phyloP scores from a whole-genome alignment of 2,329 filamentous ascomycete species.

The Paracoccidioides lutzii region DNA sequence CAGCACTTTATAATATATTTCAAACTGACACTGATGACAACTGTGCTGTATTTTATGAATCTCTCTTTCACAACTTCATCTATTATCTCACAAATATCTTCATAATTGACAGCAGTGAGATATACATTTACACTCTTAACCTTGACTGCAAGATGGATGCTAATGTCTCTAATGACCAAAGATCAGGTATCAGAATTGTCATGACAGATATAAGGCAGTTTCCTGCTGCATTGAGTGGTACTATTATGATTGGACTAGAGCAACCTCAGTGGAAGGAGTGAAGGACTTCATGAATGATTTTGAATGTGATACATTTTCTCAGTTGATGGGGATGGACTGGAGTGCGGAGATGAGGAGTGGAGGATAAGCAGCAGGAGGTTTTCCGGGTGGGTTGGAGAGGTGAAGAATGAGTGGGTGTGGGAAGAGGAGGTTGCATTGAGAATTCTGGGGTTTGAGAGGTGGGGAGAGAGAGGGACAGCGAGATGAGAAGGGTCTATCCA shows the following conservation, averaged over 20 bases:
- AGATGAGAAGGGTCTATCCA: no score
- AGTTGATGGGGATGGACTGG: slow-evolving; percentile 21
- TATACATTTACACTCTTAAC: slow-evolving; percentile 60
- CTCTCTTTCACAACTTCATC: slow-evolving; percentile 5
- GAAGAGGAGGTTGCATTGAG: slow-evolving; percentile 39
- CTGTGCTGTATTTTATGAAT: background rate
- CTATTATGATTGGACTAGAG: background rate
- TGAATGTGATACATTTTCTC: slow-evolving; percentile 39
- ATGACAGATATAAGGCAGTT: slow-evolving; percentile 29
- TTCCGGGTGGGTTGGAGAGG: slow-evolving; percentile 32
- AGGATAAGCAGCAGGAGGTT: slow-evolving; percentile 23
- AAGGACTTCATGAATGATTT: slow-evolving; percentile 18
- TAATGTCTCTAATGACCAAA: background rate
- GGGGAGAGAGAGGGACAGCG: background rate
- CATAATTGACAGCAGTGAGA: slow-evolving; percentile 79
- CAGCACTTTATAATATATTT: slow-evolving; percentile 21
- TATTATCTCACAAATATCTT: slow-evolving; percentile 49
- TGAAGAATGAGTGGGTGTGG: slow-evolving; percentile 32
- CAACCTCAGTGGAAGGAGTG: slow-evolving; percentile 1
- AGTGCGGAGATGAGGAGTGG: slow-evolving; percentile 17
- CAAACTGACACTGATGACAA: background rate
- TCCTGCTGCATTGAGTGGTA: background rate
- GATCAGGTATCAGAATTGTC: slow-evolving; percentile 22
- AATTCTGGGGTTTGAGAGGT: slow-evolving; percentile 34
- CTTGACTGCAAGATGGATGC: slow-evolving; percentile 4